These are phyloP conservation scores for Fusarium caatingaense DNA, from an alignment of 2,329 filamentous ascomycete species.

Conservation along the genomic window DNA sequence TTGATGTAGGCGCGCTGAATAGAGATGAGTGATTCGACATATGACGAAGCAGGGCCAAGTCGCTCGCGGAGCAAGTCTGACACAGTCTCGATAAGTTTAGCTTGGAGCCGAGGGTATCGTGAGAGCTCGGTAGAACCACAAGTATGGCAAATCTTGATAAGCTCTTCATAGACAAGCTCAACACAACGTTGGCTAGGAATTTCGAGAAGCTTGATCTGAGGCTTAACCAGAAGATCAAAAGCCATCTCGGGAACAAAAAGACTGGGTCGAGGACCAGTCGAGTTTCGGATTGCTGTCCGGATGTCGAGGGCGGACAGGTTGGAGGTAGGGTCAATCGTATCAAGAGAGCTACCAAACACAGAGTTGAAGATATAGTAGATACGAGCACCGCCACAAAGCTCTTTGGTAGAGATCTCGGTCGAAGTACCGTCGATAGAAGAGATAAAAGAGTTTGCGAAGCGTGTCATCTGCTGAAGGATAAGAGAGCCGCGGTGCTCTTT, in stretches of 20 bases:
- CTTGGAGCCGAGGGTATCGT: constrained; percentile 91
- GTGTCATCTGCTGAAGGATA: constrained; percentile 97
- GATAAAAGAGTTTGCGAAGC: constrained; percentile 97
- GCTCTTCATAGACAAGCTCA: constrained; percentile 96
- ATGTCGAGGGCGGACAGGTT: constrained; percentile 97
- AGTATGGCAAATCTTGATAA: constrained; percentile 99
- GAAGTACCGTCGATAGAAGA: constrained; percentile 99
- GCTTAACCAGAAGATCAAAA: constrained; percentile 97
- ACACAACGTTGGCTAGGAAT: constrained; percentile 96
- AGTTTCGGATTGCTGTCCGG: constrained; percentile 96
- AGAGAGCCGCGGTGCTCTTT: constrained; percentile 96
- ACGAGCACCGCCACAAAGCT: constrained; percentile 91
- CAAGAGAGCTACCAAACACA: constrained; percentile 95
- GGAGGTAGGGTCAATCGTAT: constrained; percentile 94
- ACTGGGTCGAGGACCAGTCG: constrained; percentile 93
- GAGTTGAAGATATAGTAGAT: constrained; percentile 99
- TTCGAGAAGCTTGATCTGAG: constrained; percentile 96
- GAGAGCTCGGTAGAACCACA: constrained; percentile 95
- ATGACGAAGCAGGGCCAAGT: constrained; percentile 86
- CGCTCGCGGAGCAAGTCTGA: constrained; percentile 94
- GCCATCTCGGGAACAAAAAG: constrained; percentile 97
- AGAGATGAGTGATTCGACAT: constrained; percentile 96
- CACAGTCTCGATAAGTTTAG: constrained; percentile 97
- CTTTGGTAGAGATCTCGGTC: constrained; percentile 98
- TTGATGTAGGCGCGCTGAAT: constrained; percentile 99